Evolutionary conservation across 1,139 yeast genomes (phyloP).

Genomic region (Candida sp.): DNA sequence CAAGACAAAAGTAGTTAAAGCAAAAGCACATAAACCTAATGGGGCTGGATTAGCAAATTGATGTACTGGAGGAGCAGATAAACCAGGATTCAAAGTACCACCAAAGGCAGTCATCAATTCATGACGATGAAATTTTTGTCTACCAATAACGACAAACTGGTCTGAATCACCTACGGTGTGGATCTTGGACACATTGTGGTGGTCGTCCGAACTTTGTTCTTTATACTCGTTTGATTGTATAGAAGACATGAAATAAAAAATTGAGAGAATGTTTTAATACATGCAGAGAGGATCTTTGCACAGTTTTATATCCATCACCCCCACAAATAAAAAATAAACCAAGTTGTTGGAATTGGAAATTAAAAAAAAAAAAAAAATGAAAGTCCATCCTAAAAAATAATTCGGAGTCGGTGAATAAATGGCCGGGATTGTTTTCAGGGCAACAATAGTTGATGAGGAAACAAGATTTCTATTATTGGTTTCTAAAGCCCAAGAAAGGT

Average conservation of each 20-base stretch:
- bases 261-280: too few species aligned
- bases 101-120: conserved; percentile 40
- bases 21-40: conserved; percentile 54
- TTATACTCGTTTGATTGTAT: conserved; percentile 2
- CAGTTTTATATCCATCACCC: neutral
- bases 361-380: neutral
- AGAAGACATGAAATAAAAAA: too few species aligned
- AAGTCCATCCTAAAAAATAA: neutral
- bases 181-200: conserved; percentile 14
- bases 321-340: too few species aligned
- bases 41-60: conserved; percentile 59
- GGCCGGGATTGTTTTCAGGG: neutral
- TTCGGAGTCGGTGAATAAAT: neutral
- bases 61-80: conserved; percentile 29
- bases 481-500: too few species aligned
- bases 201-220: neutral
- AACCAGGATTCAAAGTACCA: conserved; percentile 37
- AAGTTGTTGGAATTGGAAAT: too few species aligned
- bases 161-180: conserved; percentile 17
- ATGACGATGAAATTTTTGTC: conserved; percentile 27
- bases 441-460: neutral
- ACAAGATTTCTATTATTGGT: neutral
- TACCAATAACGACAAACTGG: conserved; percentile 26
- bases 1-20: conserved; percentile 46
- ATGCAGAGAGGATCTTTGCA: too few species aligned